Conservation (phyloP, 75 land plant genomes). For the Pinus albicaulis region DNA sequence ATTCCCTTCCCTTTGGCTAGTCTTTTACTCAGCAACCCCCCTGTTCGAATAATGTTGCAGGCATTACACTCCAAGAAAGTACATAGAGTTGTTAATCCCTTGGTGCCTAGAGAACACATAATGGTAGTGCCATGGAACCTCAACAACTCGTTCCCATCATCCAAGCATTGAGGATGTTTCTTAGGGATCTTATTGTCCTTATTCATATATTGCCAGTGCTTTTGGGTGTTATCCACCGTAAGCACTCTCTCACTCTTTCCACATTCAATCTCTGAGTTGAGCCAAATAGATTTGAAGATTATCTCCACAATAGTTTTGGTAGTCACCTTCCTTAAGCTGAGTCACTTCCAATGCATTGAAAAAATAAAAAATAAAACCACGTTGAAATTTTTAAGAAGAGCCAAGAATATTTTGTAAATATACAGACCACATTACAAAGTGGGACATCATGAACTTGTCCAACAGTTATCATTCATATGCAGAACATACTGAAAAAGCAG, state of each 20-base stretch:
- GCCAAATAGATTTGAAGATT: constrained; percentile 82
- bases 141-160: constrained; percentile 85
- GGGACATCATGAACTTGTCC: no score
- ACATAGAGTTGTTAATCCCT: constrained; percentile 65
- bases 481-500: no score
- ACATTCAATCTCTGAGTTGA: constrained; percentile 46
- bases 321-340: constrained; percentile 81
- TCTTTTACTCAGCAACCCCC: constrained; percentile 52
- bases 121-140: constrained; percentile 80
- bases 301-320: constrained; percentile 91
- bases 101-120: constrained; percentile 60
- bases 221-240: constrained; percentile 78
- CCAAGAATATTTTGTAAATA: no score
- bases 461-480: no score
- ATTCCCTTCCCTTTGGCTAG: constrained; percentile 52
- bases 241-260: constrained; percentile 70
- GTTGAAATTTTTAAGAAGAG: no score
- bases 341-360: constrained; percentile 50
- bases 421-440: no score
- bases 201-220: constrained; percentile 65
- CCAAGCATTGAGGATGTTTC: constrained; percentile 83
- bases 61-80: constrained; percentile 50
- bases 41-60: constrained; percentile 67
- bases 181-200: constrained; percentile 73
- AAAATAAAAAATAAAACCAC: background rate